These are phyloP conservation scores for Beta lomatogona DNA, from an alignment of 179 eudicot species.

Conservation along the genomic window DNA sequence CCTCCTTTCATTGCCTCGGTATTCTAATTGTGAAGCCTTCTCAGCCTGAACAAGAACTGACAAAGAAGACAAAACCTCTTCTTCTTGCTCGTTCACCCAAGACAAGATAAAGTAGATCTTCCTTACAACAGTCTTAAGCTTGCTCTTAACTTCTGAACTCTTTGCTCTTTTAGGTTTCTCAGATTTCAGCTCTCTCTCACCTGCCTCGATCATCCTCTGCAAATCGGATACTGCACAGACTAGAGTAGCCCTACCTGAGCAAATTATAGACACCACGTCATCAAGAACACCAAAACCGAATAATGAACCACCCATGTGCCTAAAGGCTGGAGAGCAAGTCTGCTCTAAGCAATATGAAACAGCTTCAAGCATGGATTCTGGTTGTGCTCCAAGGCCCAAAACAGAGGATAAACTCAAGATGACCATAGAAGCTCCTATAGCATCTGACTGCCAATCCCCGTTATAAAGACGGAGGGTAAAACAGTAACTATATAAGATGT, in stretches of 20 bases:
- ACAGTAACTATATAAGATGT: slow-evolving; percentile 76
- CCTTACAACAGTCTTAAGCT: slow-evolving; percentile 65
- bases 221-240: slow-evolving; percentile 73
- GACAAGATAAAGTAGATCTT: slow-evolving; percentile 79
- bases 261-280: slow-evolving; percentile 51
- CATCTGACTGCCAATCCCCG: slow-evolving; percentile 88
- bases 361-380: slow-evolving; percentile 67
- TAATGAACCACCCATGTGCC: slow-evolving; percentile 69
- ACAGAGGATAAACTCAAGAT: slow-evolving; percentile 65
- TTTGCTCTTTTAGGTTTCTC: slow-evolving; percentile 45
- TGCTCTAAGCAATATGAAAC: slow-evolving; percentile 71
- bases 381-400: slow-evolving; percentile 59
- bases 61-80: slow-evolving; percentile 53
- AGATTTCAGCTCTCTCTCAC: slow-evolving; percentile 54
- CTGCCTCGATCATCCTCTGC: slow-evolving; percentile 56
- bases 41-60: slow-evolving; percentile 51
- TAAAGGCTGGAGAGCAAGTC: slow-evolving; percentile 77
- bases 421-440: slow-evolving; percentile 63
- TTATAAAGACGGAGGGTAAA: slow-evolving; percentile 88
- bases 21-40: slow-evolving; percentile 48
- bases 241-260: slow-evolving; percentile 59
- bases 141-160: slow-evolving; percentile 49
- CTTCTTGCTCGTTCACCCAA: slow-evolving; percentile 86
- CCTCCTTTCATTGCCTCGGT: slow-evolving; percentile 30
- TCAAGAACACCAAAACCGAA: slow-evolving; percentile 72